phyloP scores from a whole-genome alignment of 495 filamentous ascomycete genomes.

The Penicillium taxi region DNA sequence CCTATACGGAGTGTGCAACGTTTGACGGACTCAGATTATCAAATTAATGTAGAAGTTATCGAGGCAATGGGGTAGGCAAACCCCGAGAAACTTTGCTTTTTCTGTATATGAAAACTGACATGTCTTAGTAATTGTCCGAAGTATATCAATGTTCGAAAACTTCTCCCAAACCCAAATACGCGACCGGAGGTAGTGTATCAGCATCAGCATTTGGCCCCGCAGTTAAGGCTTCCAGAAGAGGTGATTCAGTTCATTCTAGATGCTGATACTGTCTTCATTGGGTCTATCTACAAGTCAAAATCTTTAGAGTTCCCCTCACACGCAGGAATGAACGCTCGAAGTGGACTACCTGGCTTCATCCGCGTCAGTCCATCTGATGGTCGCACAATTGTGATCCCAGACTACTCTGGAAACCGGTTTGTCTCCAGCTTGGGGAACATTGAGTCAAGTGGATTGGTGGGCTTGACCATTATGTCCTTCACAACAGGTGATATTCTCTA shows the following conservation, averaged over 20 bases:
- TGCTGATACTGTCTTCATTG: conserved; percentile 11
- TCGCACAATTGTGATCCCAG: conserved; percentile 12
- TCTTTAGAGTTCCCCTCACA: conserved; percentile 4
- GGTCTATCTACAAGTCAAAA: conserved; percentile 5
- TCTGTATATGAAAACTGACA: background rate
- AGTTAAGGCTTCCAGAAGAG: conserved; percentile 9
- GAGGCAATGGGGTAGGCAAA: conserved; percentile 13
- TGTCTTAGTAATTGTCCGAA: conserved; percentile 12
- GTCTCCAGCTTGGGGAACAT: conserved; percentile 15
- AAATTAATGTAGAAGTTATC: conserved; percentile 5
- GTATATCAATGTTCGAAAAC: conserved; percentile 16
- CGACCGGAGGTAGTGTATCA: conserved; percentile 1
- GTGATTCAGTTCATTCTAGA: conserved; percentile 10
- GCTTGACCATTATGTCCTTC: conserved; percentile 13
- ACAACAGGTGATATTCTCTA: conserved; percentile 13
- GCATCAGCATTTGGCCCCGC: background rate
- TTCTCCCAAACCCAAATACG: conserved; percentile 7
- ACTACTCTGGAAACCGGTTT: conserved; percentile 15
- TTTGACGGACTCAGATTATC: conserved; percentile 1
- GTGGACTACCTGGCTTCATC: conserved; percentile 12
- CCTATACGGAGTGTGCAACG: background rate
- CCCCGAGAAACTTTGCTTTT: too few relatives aligned
- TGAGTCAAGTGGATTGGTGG: conserved; percentile 9
- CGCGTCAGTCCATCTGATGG: conserved; percentile 13
- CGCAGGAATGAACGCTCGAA: conserved; percentile 15